Percentiles rank a stretch among this genome's conserved stretches.
Conservation (phyloP, 2,329 filamentous ascomycete genomes). For the Talaromyces sp. region DNA sequence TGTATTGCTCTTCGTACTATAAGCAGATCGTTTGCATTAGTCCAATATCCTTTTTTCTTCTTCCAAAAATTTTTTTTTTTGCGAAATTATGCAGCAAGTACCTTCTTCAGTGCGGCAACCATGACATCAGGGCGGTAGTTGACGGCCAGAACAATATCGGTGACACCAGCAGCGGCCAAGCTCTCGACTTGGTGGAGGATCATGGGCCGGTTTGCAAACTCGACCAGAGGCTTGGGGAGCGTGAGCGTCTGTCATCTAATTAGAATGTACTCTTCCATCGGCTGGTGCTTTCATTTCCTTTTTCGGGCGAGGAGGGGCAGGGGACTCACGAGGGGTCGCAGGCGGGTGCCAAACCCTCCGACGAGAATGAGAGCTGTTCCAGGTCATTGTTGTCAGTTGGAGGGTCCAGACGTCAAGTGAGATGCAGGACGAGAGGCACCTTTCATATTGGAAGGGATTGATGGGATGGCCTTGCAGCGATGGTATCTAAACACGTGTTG, state of each 20-base stretch:
- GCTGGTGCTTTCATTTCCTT: background rate
- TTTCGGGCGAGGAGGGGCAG: constrained; percentile 7
- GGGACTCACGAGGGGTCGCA: constrained; percentile 79
- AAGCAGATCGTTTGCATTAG: background rate
- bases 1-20: constrained; percentile 84
- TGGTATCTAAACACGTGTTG: background rate
- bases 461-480: background rate
- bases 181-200: constrained; percentile 97
- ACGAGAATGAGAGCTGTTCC: constrained; percentile 88
- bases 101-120: constrained; percentile 87
- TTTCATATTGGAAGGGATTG: constrained; percentile 32
- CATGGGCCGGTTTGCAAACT: constrained; percentile 99
- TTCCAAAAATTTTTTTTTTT: background rate
- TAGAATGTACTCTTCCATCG: background rate
- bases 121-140: constrained; percentile 99
- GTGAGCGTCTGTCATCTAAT: constrained; percentile 68
- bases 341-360: constrained; percentile 96
- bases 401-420: constrained; percentile 9
- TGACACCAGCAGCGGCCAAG: constrained; percentile 87
- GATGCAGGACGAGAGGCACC: constrained; percentile 25
- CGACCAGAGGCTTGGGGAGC: constrained; percentile 92
- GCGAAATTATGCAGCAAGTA: constrained; percentile 28
- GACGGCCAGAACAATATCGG: constrained; percentile 94
- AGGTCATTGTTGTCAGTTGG: constrained; percentile 14
- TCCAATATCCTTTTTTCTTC: background rate